Evolutionary conservation across 345 rosid genomes (phyloP).

Genomic region (Boechera stricta): DNA sequence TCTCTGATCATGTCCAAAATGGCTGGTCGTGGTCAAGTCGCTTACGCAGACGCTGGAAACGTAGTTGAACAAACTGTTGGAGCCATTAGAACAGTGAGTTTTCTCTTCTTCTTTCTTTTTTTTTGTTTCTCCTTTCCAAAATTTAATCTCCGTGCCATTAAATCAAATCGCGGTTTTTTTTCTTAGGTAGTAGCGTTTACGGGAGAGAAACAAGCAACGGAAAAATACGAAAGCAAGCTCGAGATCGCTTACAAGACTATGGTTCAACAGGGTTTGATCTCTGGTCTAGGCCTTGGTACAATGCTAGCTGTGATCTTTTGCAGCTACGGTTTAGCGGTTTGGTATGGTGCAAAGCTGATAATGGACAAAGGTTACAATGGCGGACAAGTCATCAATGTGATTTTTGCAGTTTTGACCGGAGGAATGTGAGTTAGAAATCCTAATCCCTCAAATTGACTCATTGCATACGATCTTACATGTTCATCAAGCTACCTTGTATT

Average conservation of each 20-base stretch:
- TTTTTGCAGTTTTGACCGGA: slow-evolving; percentile 70
- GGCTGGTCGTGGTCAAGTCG: slow-evolving; percentile 78
- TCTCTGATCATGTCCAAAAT: slow-evolving; percentile 63
- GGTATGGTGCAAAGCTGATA: slow-evolving; percentile 77
- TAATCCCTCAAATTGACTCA: not conserved
- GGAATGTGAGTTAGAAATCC: slow-evolving; percentile 63
- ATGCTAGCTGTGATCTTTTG: slow-evolving; percentile 54
- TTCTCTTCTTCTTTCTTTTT: not conserved
- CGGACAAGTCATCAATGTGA: slow-evolving; percentile 72
- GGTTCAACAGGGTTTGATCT: slow-evolving; percentile 67
- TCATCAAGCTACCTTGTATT: slow-evolving; percentile 13
- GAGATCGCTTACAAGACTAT: slow-evolving; percentile 61
- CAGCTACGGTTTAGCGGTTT: slow-evolving; percentile 67
- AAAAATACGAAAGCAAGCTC: slow-evolving; percentile 63
- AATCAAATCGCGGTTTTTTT: not conserved
- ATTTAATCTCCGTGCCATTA: not conserved
- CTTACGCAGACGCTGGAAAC: slow-evolving; percentile 86
- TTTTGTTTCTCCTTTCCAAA: too few relatives aligned
- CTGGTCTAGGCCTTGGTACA: slow-evolving; percentile 72
- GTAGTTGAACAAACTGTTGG: slow-evolving; percentile 89
- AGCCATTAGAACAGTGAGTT: slow-evolving; percentile 78
- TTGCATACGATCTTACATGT: not conserved
- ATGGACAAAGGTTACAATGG: slow-evolving; percentile 71
- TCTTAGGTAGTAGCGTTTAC: slow-evolving; percentile 89
- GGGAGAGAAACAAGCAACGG: slow-evolving; percentile 75